Conservation (phyloP, 2,329 filamentous ascomycete genomes). For the Exophiala lecanii-corni region DNA sequence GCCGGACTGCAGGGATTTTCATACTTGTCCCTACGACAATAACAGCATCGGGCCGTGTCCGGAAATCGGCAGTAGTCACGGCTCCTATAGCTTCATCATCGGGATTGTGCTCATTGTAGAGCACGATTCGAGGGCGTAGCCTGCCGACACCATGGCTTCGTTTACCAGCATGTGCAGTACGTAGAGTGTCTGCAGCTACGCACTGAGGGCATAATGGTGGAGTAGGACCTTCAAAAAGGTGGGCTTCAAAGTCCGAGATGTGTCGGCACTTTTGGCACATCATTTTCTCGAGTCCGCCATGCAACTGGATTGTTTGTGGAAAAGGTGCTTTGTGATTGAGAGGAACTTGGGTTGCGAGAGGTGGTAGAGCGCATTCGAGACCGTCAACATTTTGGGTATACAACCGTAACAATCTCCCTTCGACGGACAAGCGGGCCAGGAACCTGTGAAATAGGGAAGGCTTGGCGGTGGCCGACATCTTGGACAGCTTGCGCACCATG, state of each 20-base stretch:
- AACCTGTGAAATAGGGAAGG: conserved; percentile 92
- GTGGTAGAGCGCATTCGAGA: conserved; percentile 78
- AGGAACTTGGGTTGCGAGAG: conserved; percentile 74
- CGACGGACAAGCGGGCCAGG: conserved; percentile 80
- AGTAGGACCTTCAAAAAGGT: conserved; percentile 77
- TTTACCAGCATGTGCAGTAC: conserved; percentile 72
- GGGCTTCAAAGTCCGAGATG: conserved; percentile 69
- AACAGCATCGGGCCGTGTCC: conserved; percentile 80
- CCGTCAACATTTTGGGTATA: conserved; percentile 98
- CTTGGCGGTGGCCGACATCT: conserved; percentile 68
- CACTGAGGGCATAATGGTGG: conserved; percentile 77
- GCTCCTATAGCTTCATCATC: conserved; percentile 94
- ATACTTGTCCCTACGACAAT: conserved; percentile 93
- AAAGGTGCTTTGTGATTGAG: conserved; percentile 81
- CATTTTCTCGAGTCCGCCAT: conserved; percentile 93
- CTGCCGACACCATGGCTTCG: conserved; percentile 90
- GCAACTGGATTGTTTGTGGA: conserved; percentile 89
- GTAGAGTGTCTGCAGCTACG: conserved; percentile 67
- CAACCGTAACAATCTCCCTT: conserved; percentile 79
- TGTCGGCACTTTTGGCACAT: conserved; percentile 88
- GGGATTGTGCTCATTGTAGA: conserved; percentile 96
- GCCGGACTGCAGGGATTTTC: conserved; percentile 87
- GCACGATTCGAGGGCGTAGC: conserved; percentile 83
- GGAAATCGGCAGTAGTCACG: conserved; percentile 79
- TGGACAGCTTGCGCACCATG: conserved; percentile 87